Percentiles rank a stretch among this genome's conserved stretches.
Conservation (phyloP, 2,329 filamentous ascomycete species). For the Xylariaceae sp. region DNA sequence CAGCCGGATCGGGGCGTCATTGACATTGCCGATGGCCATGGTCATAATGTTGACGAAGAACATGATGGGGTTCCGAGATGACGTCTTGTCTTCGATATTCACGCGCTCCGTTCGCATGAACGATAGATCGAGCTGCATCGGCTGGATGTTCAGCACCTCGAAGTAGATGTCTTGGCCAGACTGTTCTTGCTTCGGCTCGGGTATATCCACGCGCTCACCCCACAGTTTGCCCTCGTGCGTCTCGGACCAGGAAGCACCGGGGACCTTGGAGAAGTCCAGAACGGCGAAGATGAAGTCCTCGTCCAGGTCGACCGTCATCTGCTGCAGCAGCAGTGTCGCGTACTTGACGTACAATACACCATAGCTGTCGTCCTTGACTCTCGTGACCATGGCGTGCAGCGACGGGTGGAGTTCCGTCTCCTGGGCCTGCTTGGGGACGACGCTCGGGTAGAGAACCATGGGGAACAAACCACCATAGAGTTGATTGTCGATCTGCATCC, state of each 20-base stretch:
- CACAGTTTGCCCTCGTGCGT: constrained; percentile 75
- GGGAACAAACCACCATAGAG: constrained; percentile 98
- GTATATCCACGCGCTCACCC: constrained; percentile 84
- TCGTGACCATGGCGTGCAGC: constrained; percentile 82
- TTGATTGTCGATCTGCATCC: constrained; percentile 99
- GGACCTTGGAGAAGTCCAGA: constrained; percentile 89
- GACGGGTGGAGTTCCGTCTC: constrained; percentile 96
- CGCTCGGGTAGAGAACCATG: constrained; percentile 92
- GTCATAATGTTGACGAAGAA: constrained; percentile 98
- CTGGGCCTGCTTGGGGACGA: constrained; percentile 93
- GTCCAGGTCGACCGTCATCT: constrained; percentile 97
- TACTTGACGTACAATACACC: constrained; percentile 99
- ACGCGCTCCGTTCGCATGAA: constrained; percentile 95
- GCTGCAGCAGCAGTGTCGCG: constrained; percentile 84
- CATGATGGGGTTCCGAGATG: constrained; percentile 90
- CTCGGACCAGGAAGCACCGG: constrained; percentile 81
- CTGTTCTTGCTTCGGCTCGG: constrained; percentile 80
- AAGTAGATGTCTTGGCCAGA: constrained; percentile 95
- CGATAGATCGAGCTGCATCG: constrained; percentile 95
- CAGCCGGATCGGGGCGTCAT: constrained; percentile 89
- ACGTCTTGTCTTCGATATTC: constrained; percentile 91
- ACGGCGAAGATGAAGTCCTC: constrained; percentile 98
- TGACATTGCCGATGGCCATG: constrained; percentile 99
- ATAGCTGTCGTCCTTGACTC: constrained; percentile 97
- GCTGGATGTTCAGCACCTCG: constrained; percentile 91